Evolutionary conservation across 2,329 filamentous ascomycete species (phyloP).

Genomic region (Xylariaceae sp.): DNA sequence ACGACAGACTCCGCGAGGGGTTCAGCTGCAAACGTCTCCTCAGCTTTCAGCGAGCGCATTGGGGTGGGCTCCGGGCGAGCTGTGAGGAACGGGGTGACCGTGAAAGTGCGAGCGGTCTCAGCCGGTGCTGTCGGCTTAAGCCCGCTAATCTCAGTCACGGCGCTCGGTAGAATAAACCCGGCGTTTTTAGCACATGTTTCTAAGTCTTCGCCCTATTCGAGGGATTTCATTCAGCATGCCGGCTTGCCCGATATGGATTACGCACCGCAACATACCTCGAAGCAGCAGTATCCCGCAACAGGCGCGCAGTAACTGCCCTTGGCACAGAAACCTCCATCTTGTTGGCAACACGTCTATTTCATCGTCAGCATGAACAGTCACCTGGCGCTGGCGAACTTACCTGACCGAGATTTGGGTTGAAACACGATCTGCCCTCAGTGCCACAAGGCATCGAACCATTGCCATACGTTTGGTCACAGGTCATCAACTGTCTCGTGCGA

Average conservation of each 20-base stretch:
- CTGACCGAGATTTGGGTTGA: slow-evolving; percentile 34
- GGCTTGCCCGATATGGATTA: background rate
- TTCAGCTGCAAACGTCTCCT: background rate
- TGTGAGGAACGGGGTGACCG: slow-evolving; percentile 25
- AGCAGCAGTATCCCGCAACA: slow-evolving; percentile 38
- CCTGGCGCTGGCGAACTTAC: slow-evolving; percentile 24
- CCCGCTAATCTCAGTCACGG: slow-evolving; percentile 10
- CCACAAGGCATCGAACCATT: slow-evolving; percentile 31
- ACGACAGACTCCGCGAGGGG: background rate
- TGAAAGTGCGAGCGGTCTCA: slow-evolving; percentile 18
- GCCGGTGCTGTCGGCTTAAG: slow-evolving; percentile 6
- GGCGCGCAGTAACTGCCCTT: slow-evolving; percentile 37
- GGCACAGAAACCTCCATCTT: slow-evolving; percentile 36
- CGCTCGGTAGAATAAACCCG: slow-evolving; percentile 32
- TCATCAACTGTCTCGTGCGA: slow-evolving; percentile 25
- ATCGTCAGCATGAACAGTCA: slow-evolving; percentile 10
- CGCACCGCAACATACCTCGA: slow-evolving; percentile 31
- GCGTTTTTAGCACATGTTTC: slow-evolving; percentile 34
- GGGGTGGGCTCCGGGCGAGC: slow-evolving; percentile 11
- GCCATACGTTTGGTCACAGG: slow-evolving; percentile 37
- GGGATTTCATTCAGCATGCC: slow-evolving; percentile 16
- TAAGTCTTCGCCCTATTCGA: slow-evolving; percentile 34
- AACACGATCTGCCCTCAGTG: slow-evolving; percentile 33
- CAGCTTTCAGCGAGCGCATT: background rate
- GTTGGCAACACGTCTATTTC: slow-evolving; percentile 35